Conservation (phyloP, 192 early-diverging fungal genomes). For the Linnemannia schmuckeri region DNA sequence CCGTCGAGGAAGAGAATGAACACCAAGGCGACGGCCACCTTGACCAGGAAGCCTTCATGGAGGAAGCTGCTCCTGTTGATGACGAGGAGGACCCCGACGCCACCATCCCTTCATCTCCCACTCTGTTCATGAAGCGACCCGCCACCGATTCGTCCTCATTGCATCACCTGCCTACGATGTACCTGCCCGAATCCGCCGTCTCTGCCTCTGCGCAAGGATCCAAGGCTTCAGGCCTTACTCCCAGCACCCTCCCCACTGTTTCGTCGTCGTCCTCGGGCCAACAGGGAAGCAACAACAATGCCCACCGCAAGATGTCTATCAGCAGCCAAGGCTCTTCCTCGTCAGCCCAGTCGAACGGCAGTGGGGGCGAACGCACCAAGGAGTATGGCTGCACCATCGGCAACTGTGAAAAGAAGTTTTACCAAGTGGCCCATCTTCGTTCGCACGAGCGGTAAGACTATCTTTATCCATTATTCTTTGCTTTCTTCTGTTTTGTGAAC, state of each 20-base stretch:
- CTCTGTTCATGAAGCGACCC: slow-evolving; percentile 41
- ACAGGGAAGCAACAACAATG: background rate
- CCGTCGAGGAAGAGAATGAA: slow-evolving; percentile 40
- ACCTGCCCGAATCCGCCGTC: slow-evolving; percentile 32
- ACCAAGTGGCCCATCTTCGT: slow-evolving; percentile 77
- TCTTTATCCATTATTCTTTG: background rate
- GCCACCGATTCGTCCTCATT: slow-evolving; percentile 21
- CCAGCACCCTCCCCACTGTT: slow-evolving; percentile 11
- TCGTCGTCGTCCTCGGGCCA: background rate
- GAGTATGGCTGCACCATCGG: slow-evolving; percentile 58
- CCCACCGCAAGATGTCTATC: slow-evolving; percentile 45
- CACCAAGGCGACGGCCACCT: background rate
- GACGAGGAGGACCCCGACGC: slow-evolving; percentile 53
- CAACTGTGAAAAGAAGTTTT: slow-evolving; percentile 75
- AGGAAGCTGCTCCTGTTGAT: background rate
- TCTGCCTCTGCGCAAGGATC: background rate
- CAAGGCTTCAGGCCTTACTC: slow-evolving; percentile 10
- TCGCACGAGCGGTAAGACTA: slow-evolving; percentile 71
- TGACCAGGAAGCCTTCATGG: background rate
- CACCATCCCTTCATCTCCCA: slow-evolving; percentile 51
- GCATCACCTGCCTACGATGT: slow-evolving; percentile 43
- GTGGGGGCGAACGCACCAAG: slow-evolving; percentile 25
- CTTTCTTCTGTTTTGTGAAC: background rate
- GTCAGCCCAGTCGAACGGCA: slow-evolving; percentile 17
- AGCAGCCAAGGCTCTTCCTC: slow-evolving; percentile 48